These are phyloP conservation scores for Ormosia semicastrata DNA, from an alignment of 306 rosid species.

Conservation along the genomic window DNA sequence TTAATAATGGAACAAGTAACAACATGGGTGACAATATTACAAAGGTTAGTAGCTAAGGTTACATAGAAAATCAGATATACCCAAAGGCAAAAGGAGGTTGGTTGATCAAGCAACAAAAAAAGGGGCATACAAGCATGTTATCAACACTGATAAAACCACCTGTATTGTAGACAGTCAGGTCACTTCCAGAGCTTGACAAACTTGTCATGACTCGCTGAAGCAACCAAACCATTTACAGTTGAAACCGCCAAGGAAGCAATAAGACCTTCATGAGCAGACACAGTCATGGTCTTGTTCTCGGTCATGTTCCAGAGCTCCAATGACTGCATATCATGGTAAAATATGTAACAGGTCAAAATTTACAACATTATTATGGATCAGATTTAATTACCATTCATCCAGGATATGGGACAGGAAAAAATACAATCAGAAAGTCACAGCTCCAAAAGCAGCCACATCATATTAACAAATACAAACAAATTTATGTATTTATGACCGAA, in stretches of 20 bases:
- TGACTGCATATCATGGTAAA: slow-evolving; percentile 54
- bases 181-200: slow-evolving; percentile 92
- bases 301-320: slow-evolving; percentile 94
- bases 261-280: slow-evolving; percentile 87
- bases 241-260: slow-evolving; percentile 83
- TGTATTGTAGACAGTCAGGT: slow-evolving; percentile 21
- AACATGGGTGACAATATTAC: slow-evolving; percentile 28
- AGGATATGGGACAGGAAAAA: neutral
- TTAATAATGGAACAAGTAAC: neutral
- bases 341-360: neutral
- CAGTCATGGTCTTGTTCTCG: slow-evolving; percentile 90
- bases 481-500: neutral
- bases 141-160: slow-evolving; percentile 30
- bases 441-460: neutral
- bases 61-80: slow-evolving; percentile 7
- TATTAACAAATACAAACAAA: neutral
- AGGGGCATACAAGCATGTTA: slow-evolving; percentile 29
- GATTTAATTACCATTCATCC: neutral
- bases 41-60: slow-evolving; percentile 26
- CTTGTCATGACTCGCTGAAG: slow-evolving; percentile 95
- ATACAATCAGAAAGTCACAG: neutral
- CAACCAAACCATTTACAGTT: slow-evolving; percentile 74
- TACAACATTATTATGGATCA: neutral
- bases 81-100: neutral
- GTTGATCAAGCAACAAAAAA: slow-evolving; percentile 22